Percentiles rank a stretch among this genome's conserved stretches.
phyloP scores from a whole-genome alignment of 2,329 filamentous ascomycete genomes.

The Pseudocercospora ulei region DNA sequence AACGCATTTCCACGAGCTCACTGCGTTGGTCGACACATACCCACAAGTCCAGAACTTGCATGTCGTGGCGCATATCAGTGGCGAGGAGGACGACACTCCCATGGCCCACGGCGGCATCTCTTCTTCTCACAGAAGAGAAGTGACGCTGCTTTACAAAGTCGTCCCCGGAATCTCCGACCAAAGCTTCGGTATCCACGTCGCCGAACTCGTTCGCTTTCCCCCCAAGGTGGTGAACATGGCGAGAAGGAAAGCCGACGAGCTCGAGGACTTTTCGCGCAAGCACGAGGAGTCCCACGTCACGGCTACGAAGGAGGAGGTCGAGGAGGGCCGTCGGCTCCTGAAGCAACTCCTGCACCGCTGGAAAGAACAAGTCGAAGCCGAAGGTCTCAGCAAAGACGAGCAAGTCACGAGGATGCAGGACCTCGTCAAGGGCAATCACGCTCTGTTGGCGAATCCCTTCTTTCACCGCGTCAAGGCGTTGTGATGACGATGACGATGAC shows the following conservation, averaged over 20 bases:
- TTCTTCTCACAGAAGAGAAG: constrained; percentile 59
- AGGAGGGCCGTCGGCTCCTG: constrained; percentile 73
- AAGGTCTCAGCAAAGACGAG: constrained; percentile 58
- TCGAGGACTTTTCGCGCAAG: constrained; percentile 87
- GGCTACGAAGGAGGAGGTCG: constrained; percentile 76
- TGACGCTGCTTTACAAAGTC: constrained; percentile 93
- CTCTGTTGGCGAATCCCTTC: constrained; percentile 54
- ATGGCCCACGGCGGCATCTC: constrained; percentile 31
- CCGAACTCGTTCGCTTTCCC: constrained; percentile 90
- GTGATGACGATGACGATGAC: constrained; percentile 25
- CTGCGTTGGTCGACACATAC: constrained; percentile 76
- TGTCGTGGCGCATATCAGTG: constrained; percentile 82
- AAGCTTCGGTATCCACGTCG: constrained; percentile 96
- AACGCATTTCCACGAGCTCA: constrained; percentile 96
- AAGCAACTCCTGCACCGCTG: constrained; percentile 75
- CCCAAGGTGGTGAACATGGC: constrained; percentile 98
- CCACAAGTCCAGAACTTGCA: constrained; percentile 86
- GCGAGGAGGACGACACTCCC: constrained; percentile 39
- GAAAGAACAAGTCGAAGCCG: constrained; percentile 57
- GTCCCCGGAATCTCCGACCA: constrained; percentile 93
- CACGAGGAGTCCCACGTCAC: constrained; percentile 49
- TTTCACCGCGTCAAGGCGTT: constrained; percentile 51
- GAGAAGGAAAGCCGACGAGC: constrained; percentile 94
- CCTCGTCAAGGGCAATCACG: constrained; percentile 63
- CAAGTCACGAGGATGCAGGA: constrained; percentile 71